Evolutionary conservation across 1,284 basidiomycete genomes (phyloP).

Genomic region (Apiotrichum sp.): DNA sequence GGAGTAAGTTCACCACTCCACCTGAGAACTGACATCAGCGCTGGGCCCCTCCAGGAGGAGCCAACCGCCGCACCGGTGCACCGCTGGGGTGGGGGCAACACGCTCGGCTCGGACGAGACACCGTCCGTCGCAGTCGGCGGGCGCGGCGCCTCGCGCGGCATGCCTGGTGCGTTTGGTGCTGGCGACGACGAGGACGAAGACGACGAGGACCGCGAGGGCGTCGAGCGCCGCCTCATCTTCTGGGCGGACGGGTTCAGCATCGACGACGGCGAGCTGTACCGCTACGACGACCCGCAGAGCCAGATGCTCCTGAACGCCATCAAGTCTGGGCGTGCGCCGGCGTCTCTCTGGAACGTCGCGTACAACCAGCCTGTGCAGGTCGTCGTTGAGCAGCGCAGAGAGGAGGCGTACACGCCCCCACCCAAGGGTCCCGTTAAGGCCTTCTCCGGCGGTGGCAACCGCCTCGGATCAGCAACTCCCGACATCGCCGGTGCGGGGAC

Average conservation of each 20-base stretch:
- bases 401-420: constrained; percentile 63
- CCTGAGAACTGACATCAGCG: constrained; percentile 14
- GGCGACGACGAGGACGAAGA: constrained; percentile 28
- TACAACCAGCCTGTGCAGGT: constrained; percentile 82
- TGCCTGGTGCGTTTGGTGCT: constrained; percentile 11
- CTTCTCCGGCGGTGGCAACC: constrained; percentile 71
- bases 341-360: constrained; percentile 67
- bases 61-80: constrained; percentile 10
- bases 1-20: constrained; percentile 54
- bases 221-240: constrained; percentile 75
- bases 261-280: constrained; percentile 79
- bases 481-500: constrained; percentile 9
- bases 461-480: constrained; percentile 56
- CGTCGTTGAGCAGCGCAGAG: constrained; percentile 65
- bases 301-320: constrained; percentile 71
- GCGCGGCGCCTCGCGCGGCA: constrained; percentile 3
- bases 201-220: constrained; percentile 54
- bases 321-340: constrained; percentile 74
- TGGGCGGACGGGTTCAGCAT: constrained; percentile 94
- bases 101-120: constrained; percentile 75
- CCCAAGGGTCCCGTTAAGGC: constrained; percentile 49
- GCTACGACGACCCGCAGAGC: constrained; percentile 77
- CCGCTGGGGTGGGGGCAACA: constrained; percentile 56
- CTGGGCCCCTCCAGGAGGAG: constrained; percentile 6
- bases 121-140: constrained; percentile 52